A percentile compares a stretch with the other conserved stretches of the same genome.
phyloP scores from a whole-genome alignment of 2,329 filamentous ascomycete genomes.

The Beauveria pseudobassiana region DNA sequence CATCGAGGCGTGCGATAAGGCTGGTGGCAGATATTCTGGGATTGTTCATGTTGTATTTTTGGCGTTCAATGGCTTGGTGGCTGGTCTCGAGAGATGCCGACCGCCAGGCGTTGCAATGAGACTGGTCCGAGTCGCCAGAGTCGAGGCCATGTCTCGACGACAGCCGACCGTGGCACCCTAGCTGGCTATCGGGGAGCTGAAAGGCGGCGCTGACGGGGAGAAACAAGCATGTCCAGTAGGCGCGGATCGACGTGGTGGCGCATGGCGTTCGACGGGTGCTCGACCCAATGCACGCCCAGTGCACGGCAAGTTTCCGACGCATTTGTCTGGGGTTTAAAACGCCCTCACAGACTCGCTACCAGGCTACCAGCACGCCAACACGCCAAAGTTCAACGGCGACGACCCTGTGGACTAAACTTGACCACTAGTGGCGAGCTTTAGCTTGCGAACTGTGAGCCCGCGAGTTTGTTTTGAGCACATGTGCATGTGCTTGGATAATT shows the following conservation, averaged over 20 bases:
- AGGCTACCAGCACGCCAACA: not conserved
- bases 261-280: constrained; percentile 6
- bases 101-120: not conserved
- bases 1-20: not conserved
- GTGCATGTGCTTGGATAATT: not conserved
- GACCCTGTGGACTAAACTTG: constrained; percentile 4
- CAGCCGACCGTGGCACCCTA: constrained; percentile 9
- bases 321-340: not conserved
- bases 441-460: not conserved
- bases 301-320: constrained; percentile 10
- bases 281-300: constrained; percentile 1
- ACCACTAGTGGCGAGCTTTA: not conserved
- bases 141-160: constrained; percentile 10
- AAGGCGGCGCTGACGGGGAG: constrained; percentile 1
- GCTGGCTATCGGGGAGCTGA: constrained; percentile 9
- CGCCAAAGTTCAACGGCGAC: constrained; percentile 2
- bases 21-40: not conserved
- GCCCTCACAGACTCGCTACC: not conserved
- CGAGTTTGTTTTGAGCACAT: not conserved
- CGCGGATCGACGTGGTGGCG: constrained; percentile 10
- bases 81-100: constrained; percentile 7
- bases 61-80: not conserved
- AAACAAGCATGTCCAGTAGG: not conserved
- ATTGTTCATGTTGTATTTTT: not conserved
- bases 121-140: not conserved